Conservation (phyloP, 257 asterid species). For the Solanum etuberosum region DNA sequence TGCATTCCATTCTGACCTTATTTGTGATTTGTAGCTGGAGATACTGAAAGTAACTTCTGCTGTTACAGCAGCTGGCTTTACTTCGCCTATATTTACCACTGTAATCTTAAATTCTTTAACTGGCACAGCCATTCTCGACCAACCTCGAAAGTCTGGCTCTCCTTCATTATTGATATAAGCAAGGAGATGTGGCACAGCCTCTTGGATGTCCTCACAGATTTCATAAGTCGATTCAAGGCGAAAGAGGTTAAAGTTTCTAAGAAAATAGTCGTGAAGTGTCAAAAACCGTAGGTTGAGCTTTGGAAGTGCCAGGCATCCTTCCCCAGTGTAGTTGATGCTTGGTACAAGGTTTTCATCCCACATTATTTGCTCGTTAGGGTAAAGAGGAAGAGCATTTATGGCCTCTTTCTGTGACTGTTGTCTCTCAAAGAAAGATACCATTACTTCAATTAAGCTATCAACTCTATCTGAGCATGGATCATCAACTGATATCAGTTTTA, state of each 20-base stretch:
- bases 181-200: conserved; percentile 95
- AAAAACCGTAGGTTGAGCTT: conserved; percentile 89
- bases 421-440: conserved; percentile 88
- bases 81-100: conserved; percentile 90
- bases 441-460: conserved; percentile 82
- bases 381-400: conserved; percentile 90
- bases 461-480: conserved; percentile 93
- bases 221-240: conserved; percentile 98
- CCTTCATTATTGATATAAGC: conserved; percentile 83
- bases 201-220: conserved; percentile 98
- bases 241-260: conserved; percentile 90
- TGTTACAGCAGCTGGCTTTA: conserved; percentile 83
- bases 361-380: conserved; percentile 94
- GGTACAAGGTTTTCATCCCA: conserved; percentile 99
- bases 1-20: conserved; percentile 95
- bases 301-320: conserved; percentile 98
- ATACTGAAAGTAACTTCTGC: conserved; percentile 85
- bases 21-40: conserved; percentile 88
- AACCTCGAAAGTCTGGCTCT: conserved; percentile 93
- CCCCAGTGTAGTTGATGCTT: conserved; percentile 94
- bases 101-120: conserved; percentile 66
- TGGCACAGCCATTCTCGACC: conserved; percentile 99
- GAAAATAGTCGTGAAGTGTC: conserved; percentile 94
- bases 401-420: conserved; percentile 96
- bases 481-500: conserved; percentile 64